Conservation (phyloP, 768 basidiomycete species). For the Symmetrospora coprosmae region DNA sequence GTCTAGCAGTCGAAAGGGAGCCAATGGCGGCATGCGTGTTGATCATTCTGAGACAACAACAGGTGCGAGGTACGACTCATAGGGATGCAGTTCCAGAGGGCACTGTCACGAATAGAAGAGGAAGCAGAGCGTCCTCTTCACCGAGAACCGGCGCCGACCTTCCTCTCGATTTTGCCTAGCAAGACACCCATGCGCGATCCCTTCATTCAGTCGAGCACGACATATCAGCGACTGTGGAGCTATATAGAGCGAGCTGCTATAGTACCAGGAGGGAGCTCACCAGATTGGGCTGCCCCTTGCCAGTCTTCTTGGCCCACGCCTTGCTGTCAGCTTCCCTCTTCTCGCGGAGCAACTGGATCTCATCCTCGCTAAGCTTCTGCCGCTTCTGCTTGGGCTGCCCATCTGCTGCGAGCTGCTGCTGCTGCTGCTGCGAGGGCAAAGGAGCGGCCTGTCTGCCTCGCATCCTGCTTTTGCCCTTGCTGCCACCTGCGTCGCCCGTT, state of each 20-base stretch:
- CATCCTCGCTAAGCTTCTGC: slow-evolving; percentile 16
- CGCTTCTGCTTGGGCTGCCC: slow-evolving; percentile 9
- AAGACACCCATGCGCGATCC: slow-evolving; percentile 15
- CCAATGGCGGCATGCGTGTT: too few relatives aligned
- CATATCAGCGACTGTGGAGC: background rate
- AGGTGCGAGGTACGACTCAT: too few relatives aligned
- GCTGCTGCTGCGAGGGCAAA: slow-evolving; percentile 8
- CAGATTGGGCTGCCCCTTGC: slow-evolving; percentile 20
- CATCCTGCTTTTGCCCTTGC: background rate
- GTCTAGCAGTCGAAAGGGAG: too few relatives aligned
- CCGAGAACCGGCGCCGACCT: too few relatives aligned
- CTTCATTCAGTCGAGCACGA: background rate
- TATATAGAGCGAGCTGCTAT: too few relatives aligned
- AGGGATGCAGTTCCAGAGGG: too few relatives aligned
- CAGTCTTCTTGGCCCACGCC: slow-evolving; percentile 9
- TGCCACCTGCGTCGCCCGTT: background rate
- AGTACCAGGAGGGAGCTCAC: too few relatives aligned
- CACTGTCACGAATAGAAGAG: too few relatives aligned
- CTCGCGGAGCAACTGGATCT: slow-evolving; percentile 9
- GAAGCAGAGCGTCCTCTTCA: too few relatives aligned
- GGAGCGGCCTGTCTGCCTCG: background rate
- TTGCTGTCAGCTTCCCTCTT: background rate
- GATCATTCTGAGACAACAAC: too few relatives aligned
- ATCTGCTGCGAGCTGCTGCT: background rate
- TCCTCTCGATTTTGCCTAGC: slow-evolving; percentile 21